phyloP scores from a whole-genome alignment of 495 filamentous ascomycete species.

The Aspergillus saccharolyticus region DNA sequence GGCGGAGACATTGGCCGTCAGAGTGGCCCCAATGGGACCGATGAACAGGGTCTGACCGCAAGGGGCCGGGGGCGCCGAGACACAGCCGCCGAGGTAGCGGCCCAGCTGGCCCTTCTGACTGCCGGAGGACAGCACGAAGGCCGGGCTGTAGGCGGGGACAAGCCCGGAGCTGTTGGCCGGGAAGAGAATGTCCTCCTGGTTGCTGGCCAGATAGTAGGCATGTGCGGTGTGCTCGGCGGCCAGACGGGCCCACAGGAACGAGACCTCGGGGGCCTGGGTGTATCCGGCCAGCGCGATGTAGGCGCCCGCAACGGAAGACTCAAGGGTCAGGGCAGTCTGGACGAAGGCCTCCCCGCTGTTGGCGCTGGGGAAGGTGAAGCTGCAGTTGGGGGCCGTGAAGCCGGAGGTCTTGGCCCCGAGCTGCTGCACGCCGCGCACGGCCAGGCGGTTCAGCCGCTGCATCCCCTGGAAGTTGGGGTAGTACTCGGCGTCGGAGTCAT shows the following conservation, averaged over 20 bases:
- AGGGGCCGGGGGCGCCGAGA: constrained; percentile 19
- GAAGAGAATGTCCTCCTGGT: constrained; percentile 23
- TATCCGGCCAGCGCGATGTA: constrained; percentile 29
- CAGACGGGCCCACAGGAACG: constrained; percentile 30
- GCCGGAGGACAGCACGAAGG: constrained; percentile 18
- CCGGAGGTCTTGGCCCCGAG: constrained; percentile 13
- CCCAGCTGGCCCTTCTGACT: constrained; percentile 28
- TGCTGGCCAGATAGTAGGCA: constrained; percentile 23
- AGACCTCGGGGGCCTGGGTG: constrained; percentile 30
- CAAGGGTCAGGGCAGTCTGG: constrained; percentile 21
- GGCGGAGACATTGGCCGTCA: constrained; percentile 7
- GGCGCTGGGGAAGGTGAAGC: constrained; percentile 20
- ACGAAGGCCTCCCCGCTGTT: constrained; percentile 17
- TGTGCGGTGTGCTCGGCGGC: constrained; percentile 28
- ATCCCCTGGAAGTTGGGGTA: constrained; percentile 25
- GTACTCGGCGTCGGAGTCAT: constrained; percentile 18
- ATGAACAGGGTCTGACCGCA: constrained; percentile 24
- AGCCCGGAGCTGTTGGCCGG: constrained; percentile 21
- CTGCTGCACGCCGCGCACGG: constrained; percentile 22
- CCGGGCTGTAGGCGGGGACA: constrained; percentile 24
- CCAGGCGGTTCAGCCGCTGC: constrained; percentile 23
- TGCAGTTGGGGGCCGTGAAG: constrained; percentile 22
- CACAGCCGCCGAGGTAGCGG: constrained; percentile 23
- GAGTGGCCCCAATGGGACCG: constrained; percentile 21
- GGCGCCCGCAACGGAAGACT: constrained; percentile 24